These are phyloP conservation scores for Afroboletus lepidellus DNA, from an alignment of 1,284 basidiomycete species.

Conservation along the genomic window DNA sequence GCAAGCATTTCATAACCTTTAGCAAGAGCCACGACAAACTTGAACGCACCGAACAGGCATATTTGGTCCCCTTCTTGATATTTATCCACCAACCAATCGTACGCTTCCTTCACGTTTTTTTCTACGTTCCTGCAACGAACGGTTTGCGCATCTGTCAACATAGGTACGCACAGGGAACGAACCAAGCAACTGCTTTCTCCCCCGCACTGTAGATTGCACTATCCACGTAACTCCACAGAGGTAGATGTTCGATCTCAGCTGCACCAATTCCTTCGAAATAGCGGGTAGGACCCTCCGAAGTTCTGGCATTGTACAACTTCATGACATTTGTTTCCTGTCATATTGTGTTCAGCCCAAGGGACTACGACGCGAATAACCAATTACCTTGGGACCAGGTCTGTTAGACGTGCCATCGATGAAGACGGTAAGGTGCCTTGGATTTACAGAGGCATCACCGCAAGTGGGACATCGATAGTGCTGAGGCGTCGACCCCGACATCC, in stretches of 20 bases:
- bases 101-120: conserved; percentile 31
- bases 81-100: conserved; percentile 9
- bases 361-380: too few relatives aligned
- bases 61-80: not conserved
- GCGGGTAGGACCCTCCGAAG: too few relatives aligned
- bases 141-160: too few relatives aligned
- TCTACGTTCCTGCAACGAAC: conserved; percentile 6
- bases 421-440: not conserved
- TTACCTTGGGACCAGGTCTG: not conserved
- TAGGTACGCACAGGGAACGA: not conserved
- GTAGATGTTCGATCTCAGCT: not conserved
- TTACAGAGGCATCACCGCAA: not conserved
- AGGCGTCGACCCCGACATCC: too few relatives aligned
- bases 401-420: not conserved
- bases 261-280: conserved; percentile 1
- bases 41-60: not conserved
- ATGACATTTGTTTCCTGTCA: not conserved
- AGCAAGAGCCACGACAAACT: too few relatives aligned
- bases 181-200: conserved; percentile 10
- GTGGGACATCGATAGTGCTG: too few relatives aligned
- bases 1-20: not conserved
- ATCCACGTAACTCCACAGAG: not conserved
- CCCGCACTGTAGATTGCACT: not conserved
- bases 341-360: not conserved
- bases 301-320: not conserved